phyloP scores from a whole-genome alignment of 2,329 filamentous ascomycete genomes.

The Ceratocystis variospora region DNA sequence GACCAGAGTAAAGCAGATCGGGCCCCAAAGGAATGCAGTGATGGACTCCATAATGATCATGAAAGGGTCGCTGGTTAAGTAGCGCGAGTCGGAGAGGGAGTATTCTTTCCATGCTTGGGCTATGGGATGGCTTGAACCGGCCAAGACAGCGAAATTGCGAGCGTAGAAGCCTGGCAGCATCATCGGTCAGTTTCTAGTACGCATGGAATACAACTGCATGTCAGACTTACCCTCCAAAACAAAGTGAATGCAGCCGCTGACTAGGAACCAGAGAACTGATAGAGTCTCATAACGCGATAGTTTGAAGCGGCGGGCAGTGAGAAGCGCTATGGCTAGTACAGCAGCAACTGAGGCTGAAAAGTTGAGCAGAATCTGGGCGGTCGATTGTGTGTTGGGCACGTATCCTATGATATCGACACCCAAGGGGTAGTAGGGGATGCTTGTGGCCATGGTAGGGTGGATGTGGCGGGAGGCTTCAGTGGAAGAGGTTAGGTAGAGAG shows the following conservation, averaged over 20 bases:
- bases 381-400: conserved; percentile 49
- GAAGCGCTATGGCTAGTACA: conserved; percentile 44
- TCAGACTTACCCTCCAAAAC: conserved; percentile 30
- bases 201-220: not conserved
- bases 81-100: conserved; percentile 42
- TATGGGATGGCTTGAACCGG: conserved; percentile 31
- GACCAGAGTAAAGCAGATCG: conserved; percentile 36
- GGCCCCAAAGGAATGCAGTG: conserved; percentile 41
- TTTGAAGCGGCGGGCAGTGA: conserved; percentile 40
- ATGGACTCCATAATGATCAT: conserved; percentile 43
- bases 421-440: conserved; percentile 59
- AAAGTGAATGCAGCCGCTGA: conserved; percentile 44
- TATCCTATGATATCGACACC: conserved; percentile 49
- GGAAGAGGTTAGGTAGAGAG: not conserved
- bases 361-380: conserved; percentile 42
- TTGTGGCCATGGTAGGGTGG: conserved; percentile 5
- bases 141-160: conserved; percentile 31
- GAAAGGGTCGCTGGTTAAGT: conserved; percentile 39
- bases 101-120: conserved; percentile 47
- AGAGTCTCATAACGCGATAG: conserved; percentile 41
- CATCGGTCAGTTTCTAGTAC: conserved; percentile 7
- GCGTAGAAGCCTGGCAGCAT: conserved; percentile 35
- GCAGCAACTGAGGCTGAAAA: conserved; percentile 44
- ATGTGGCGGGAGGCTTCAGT: not conserved
- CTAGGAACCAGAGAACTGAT: conserved; percentile 59